Evolutionary conservation across 2,329 filamentous ascomycete species (phyloP), one percentile per base, ranked within the genome.

Genomic region (Delphinella strobiligena): DNA sequence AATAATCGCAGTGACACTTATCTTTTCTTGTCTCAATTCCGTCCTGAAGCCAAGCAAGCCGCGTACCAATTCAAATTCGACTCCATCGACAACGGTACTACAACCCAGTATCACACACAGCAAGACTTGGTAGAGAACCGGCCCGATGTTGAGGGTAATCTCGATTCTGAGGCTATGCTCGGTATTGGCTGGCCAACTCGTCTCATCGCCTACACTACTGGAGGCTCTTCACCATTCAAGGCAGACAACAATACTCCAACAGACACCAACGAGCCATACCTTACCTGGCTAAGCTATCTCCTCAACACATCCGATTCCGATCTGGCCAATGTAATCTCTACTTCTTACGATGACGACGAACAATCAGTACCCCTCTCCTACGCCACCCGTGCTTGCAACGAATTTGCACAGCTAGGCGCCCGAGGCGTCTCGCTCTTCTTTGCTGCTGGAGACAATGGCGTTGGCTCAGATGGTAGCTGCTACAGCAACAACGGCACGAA

Each of bases 311-410:
- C 64, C 1, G 67, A 68, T 35, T 50, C 58, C 0, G 54, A 72
- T 14, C 62, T 83, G 2, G 78, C 80, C 0, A 69, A 75, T 34
- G 71, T 77, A 12, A 70, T 83, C 50, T 72, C 68, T 38, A 76
- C 73, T 10, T 80, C 75, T 0, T 83, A 83, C 53, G 78, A 75
- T 35, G 77, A 82, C 44, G 69, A 75, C 38, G 80, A 83, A 57
- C 72, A 80, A 53, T 70, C 67, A 3, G 63, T 83, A 0, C 78
- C 79, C 0, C 51, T 61, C 2, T 68, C 69, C 9, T 84, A 81
- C 51, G 74, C 75, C 14, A 62, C 64, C 35, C 67, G 69, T 37
- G 74, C 79, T 10, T 83, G 79, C 62, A 67, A 72, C 45, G 64
- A 76, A 46, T 77, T 80, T 49, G 74, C 71, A 32, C 70, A 80